These are phyloP conservation scores for Aureococcus anophagefferens DNA, from an alignment of 108 stramenopile species.

Conservation along the genomic window DNA sequence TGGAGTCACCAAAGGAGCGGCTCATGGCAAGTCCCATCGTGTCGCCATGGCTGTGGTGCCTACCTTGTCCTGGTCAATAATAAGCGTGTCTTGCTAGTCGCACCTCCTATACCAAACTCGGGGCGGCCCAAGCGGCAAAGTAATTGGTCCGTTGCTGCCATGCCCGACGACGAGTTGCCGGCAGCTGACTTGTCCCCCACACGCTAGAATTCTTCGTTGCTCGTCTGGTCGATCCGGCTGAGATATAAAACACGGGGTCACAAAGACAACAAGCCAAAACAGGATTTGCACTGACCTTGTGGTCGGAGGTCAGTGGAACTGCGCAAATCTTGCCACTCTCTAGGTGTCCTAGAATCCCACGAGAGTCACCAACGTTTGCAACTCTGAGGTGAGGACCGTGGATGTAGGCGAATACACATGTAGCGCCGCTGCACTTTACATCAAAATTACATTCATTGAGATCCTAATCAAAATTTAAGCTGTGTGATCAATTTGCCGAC, in stretches of 20 bases:
- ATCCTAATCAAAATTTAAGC: neutral
- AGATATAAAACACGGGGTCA: neutral
- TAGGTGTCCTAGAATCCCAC: neutral
- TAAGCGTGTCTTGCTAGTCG: neutral
- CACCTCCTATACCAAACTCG: neutral
- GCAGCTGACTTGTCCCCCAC: neutral
- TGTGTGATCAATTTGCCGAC: neutral
- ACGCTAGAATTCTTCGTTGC: neutral
- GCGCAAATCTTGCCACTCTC: neutral
- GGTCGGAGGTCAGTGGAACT: neutral
- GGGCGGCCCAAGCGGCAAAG: neutral
- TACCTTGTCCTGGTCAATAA: neutral
- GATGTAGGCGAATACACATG: neutral
- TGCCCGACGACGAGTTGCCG: neutral
- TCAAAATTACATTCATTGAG: neutral
- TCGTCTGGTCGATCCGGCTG: neutral
- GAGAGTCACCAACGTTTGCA: neutral
- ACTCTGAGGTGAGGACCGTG: neutral
- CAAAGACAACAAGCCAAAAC: neutral
- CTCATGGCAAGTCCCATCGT: neutral
- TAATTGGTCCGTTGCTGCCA: neutral
- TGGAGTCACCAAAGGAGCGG: neutral
- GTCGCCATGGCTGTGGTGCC: neutral
- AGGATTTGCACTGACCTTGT: neutral
- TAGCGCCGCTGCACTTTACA: neutral